A percentile compares a stretch with the other conserved stretches of the same genome.
Conservation (phyloP, 805 yeast species). For the Priceomyces fermenticarens region DNA sequence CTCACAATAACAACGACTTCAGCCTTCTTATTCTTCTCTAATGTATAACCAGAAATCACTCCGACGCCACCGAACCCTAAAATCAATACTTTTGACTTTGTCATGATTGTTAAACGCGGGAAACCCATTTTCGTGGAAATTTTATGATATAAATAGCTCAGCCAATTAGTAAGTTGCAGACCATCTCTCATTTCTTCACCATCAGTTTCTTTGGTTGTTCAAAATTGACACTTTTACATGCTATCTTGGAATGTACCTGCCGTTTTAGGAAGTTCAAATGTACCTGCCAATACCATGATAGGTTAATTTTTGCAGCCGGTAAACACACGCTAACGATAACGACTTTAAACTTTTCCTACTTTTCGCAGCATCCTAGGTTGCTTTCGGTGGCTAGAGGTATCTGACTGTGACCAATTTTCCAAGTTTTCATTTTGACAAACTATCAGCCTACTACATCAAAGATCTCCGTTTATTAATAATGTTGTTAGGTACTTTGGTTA, state of each 20-base stretch:
- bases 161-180: background rate
- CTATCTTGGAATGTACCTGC: background rate
- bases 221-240: background rate
- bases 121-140: background rate
- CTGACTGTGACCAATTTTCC: too few species aligned
- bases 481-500: too few species aligned
- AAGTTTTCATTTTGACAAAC: too few species aligned
- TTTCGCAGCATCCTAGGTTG: background rate
- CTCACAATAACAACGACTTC: conserved; percentile 31
- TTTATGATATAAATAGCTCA: background rate
- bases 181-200: background rate
- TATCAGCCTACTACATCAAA: too few species aligned
- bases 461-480: too few species aligned
- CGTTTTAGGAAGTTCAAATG: background rate
- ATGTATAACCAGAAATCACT: conserved; percentile 25
- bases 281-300: background rate
- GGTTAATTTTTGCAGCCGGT: background rate
- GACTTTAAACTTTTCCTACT: background rate
- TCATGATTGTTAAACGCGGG: background rate
- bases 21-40: conserved; percentile 22
- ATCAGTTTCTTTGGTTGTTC: background rate
- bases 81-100: conserved; percentile 18
- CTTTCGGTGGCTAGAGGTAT: background rate
- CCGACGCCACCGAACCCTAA: conserved; percentile 41
- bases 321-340: background rate